Evolutionary conservation across 1,284 basidiomycete genomes (phyloP), one percentile per base, ranked within the genome.

Genomic region (Clitocybe nebularis): DNA sequence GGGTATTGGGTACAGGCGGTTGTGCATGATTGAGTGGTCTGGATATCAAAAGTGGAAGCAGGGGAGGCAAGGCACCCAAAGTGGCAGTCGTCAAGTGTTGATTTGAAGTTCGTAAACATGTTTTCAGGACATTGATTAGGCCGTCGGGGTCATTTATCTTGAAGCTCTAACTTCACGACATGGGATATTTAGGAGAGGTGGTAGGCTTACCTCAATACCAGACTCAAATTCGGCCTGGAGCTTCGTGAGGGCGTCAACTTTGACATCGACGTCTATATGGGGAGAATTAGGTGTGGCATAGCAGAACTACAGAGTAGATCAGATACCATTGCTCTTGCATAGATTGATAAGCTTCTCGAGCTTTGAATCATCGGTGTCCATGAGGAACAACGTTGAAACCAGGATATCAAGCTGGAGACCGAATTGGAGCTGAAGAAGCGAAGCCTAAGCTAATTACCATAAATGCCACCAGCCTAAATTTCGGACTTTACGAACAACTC

Each of bases 51-150:
- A 81, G 69, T 26, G 80, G 77, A 41, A 89, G 70, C 46, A 85
- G 64, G 11, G 78, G 67, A 20, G 79, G 80, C 36, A 89, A 66
- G 29, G 76, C 77, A 45, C 75, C 73, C 51, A 87, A 67, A 28
- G 83, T 81, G 34, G 85, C 84, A 45, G 78, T 81, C n/a, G 80
- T 78, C 36, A 94, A 69, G 55, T 89, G 86, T 56, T 89, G 81
- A 62, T 94, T 91, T 34, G 87, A 75, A 38, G 81, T 81, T 53
- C 85, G 79, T 53, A 93, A 74, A 53, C 81, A 86, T 39, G 79
- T 57, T 63, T 89, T 91, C 57, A 94, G 72, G 28, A 74, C 68
- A 42, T 67, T 67, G 47, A 89, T 73, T 57, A 90, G 68, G 26
- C 69, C 66, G 52, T 91, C 89, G 14, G 79, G 58, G 57, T 89